Evolutionary conservation across 2,329 filamentous ascomycete genomes (phyloP).

Genomic region (Rugonectria rugulosa): DNA sequence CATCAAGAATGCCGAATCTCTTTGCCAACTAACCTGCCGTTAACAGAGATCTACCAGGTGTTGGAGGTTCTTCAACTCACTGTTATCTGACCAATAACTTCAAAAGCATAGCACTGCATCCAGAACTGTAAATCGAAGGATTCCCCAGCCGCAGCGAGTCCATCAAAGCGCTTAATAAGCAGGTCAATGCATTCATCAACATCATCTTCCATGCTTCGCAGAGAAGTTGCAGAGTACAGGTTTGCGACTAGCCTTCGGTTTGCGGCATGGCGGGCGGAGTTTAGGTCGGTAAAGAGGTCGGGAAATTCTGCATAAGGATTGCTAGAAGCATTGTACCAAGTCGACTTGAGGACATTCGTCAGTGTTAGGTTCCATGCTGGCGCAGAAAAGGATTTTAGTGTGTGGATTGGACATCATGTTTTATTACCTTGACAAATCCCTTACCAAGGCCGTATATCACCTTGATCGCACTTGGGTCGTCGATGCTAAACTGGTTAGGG

Average conservation of each 20-base stretch:
- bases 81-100: constrained; percentile 17
- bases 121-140: constrained; percentile 8
- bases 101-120: constrained; percentile 21
- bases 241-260: constrained; percentile 12
- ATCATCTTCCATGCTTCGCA: constrained; percentile 2
- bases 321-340: constrained; percentile 13
- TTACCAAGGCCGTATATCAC: constrained; percentile 6
- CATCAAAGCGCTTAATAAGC: neutral
- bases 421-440: neutral
- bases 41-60: no score
- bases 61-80: constrained; percentile 4
- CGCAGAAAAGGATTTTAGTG: no score
- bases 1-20: constrained; percentile 6
- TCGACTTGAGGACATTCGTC: neutral
- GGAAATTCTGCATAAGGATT: neutral
- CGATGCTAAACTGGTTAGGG: constrained; percentile 10
- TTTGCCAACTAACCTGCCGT: neutral
- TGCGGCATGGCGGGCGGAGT: neutral
- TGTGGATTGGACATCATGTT: no score
- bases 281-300: constrained; percentile 13
- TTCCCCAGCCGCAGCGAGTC: neutral
- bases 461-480: constrained; percentile 11
- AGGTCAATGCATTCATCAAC: constrained; percentile 15
- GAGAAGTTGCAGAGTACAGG: constrained; percentile 9
- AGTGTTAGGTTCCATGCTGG: neutral